Conservation (phyloP, 78 protist species). For the Guillardia theta region DNA sequence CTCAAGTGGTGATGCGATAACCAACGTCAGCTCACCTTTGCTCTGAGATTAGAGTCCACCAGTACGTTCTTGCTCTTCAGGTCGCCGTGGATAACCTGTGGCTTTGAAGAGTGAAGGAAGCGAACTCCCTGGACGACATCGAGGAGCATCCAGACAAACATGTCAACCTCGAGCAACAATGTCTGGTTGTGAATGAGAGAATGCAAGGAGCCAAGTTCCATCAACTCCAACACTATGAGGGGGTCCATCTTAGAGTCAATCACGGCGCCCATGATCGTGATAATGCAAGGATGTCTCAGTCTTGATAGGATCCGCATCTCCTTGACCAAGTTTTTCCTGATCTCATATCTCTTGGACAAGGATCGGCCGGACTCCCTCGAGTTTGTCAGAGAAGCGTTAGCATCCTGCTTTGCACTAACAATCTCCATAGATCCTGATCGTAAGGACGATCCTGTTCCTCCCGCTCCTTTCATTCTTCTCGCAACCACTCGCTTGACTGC, state of each 20-base stretch:
- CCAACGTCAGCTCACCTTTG: conserved; percentile 12
- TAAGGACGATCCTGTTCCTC: too few species aligned
- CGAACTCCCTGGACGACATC: background rate
- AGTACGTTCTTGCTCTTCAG: background rate
- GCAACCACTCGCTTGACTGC: background rate
- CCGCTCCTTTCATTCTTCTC: too few species aligned
- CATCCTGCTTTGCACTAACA: too few species aligned
- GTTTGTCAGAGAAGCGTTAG: too few species aligned
- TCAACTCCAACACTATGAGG: background rate
- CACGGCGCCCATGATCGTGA: conserved; percentile 28
- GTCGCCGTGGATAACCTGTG: background rate
- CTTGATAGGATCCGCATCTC: background rate
- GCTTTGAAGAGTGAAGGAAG: background rate
- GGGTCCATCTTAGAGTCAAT: background rate
- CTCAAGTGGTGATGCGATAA: background rate
- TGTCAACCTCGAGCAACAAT: background rate
- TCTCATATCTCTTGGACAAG: too few species aligned
- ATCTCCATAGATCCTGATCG: too few species aligned
- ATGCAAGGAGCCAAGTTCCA: background rate
- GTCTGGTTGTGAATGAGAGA: background rate
- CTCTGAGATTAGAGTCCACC: background rate
- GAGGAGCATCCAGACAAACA: background rate
- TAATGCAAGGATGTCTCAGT: background rate
- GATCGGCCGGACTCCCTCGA: too few species aligned
- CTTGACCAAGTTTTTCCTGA: background rate